These are phyloP conservation scores for Naganishia friedmannii DNA, from an alignment of 768 basidiomycete species.

Conservation along the genomic window DNA sequence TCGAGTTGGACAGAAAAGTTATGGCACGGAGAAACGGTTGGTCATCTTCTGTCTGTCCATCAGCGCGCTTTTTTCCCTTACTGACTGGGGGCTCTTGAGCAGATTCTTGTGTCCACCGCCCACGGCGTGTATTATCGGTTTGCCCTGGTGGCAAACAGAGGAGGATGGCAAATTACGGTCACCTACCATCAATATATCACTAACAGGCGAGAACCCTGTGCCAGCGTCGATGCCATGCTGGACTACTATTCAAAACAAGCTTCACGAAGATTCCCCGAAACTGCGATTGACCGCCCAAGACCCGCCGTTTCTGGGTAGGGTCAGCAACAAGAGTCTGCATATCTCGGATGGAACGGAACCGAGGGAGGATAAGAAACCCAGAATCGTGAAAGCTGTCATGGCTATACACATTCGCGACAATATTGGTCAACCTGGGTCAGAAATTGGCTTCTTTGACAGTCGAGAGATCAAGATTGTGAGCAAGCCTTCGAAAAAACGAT, in stretches of 20 bases:
- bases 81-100: not conserved
- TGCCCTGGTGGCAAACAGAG: slow-evolving; percentile 87
- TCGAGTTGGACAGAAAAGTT: slow-evolving; percentile 94
- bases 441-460: slow-evolving; percentile 81
- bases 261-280: slow-evolving; percentile 60
- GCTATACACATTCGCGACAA: slow-evolving; percentile 45
- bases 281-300: slow-evolving; percentile 33
- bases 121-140: slow-evolving; percentile 88
- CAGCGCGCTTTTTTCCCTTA: not conserved
- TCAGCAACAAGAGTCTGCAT: slow-evolving; percentile 89
- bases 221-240: slow-evolving; percentile 84
- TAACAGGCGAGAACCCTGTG: slow-evolving; percentile 82
- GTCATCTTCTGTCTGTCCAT: not conserved
- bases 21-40: slow-evolving; percentile 90
- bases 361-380: slow-evolving; percentile 65
- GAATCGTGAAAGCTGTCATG: slow-evolving; percentile 89
- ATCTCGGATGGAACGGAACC: slow-evolving; percentile 83
- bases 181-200: slow-evolving; percentile 80
- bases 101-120: slow-evolving; percentile 91
- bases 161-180: slow-evolving; percentile 59
- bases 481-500: slow-evolving; percentile 95
- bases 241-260: slow-evolving; percentile 78
- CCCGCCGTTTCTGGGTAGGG: slow-evolving; percentile 87
- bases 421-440: not conserved
- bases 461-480: slow-evolving; percentile 97